Base-by-base conservation (phyloP, 1,139 yeast species). In the Taiozyma sp. region DNA sequence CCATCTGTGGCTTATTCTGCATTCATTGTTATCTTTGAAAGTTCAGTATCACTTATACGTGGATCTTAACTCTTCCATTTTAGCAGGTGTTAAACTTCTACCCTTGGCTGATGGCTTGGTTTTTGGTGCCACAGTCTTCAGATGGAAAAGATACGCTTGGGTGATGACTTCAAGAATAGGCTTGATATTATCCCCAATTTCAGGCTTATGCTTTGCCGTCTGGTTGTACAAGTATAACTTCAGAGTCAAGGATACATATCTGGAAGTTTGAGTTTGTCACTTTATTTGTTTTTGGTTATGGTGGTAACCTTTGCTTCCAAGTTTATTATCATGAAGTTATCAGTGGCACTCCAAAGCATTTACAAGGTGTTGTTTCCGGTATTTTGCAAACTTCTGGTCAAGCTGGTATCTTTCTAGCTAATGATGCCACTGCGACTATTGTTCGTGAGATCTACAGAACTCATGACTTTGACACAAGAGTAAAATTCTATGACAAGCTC, bases 341-440 rank as follows among this genome's bases (percentile, higher is more conserved):
- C 37, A 56, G 62, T 3, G 52, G 53, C n/a, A 64, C 71, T 8
- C 72, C 72, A 3, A 43, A 53, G 6, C 66, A 66, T 46, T 53
- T 66, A 19, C 70, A 68, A 42, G 70, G 70, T n/a, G 61, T 59
- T 28, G 68, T 69, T 3, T 57, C 64, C 6, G 72, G 69, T 4
- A 56, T 68, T 22, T 58, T 61, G 41, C 65, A 62, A 47, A 64
- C 70, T 0, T 48, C 56, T 30, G 62, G 62, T 1, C 71, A 68
- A 48, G 49, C 65, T 14, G 64, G 65, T 5, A 50, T 61, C 1
- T 49, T 55, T 40, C 28, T 60, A 4, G 55, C 54, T 13, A 55
- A 50, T 40, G 54, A 58, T 6, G 24, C 57, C 5, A 42, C 49
- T 9, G 50, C 60, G 8, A 42, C 61, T 1, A 45, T 60, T 2